Base-by-base conservation (phyloP, 805 yeast genomes). In the Clavispora fructus region DNA sequence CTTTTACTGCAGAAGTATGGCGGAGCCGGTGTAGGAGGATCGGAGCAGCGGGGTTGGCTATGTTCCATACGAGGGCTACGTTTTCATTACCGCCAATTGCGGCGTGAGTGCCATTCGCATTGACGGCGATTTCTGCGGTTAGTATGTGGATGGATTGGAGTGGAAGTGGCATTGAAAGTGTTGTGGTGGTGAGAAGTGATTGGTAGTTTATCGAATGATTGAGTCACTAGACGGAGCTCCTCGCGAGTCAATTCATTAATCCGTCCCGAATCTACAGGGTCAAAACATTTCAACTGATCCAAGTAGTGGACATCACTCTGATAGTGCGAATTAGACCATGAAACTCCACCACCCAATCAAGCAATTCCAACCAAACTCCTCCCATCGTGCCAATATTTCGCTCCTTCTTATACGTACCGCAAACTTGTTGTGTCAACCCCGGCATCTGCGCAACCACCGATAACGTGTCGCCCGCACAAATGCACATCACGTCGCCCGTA, bases 31-130 rank as follows among this genome's bases (percentile, higher is more conserved):
- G 79, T 49, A 67, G 63, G 41, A 78, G 55, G 19, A 45, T 56
- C 9, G 92, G 85, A 11, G 31, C 35, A 5, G 13, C 5, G 6
- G 29, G 37, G 0, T 59, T 45, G 4, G 50, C 38, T 17, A 86
- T 74, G 53, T 85, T 80, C 96, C 96, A 90, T 2, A 91, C 68
- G 0, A 87, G 74, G 48, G 92, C 87, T 14, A 79, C 69, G 57
- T 90, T 88, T 59, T 90, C 95, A 60, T 90, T 90, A 2, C 89
- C 87, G 0, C 97, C 97, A 8, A 87, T 76, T 0, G 96, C 90
- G 31, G 87, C 57, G 45, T 83, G 83, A 1, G 71, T 67, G 23
- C 68, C 65, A 43, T 77, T 78, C 6, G 67, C 63, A 50, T 78
- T 81, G 13, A 88, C 61, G 5, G 87, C 81, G 14, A 88, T 74